A percentile compares a stretch with the other conserved stretches of the same genome.
These are phyloP conservation scores for Phlebiopsis gigantea DNA, from an alignment of 768 basidiomycete species.

Conservation along the genomic window DNA sequence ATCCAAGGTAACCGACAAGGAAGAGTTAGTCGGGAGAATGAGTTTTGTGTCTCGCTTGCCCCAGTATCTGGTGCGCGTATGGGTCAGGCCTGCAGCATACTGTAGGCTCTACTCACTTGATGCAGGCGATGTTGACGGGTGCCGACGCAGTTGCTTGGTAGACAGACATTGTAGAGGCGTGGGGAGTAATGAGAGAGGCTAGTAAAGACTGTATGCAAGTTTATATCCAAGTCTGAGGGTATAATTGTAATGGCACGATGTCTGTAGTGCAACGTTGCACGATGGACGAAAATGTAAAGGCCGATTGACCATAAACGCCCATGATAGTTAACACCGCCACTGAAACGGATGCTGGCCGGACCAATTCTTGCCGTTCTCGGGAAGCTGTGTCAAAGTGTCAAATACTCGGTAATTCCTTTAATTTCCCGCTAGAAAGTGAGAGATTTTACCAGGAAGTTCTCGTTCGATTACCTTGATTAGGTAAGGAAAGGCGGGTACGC, in stretches of 20 bases:
- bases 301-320: neutral
- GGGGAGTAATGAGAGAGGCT: neutral
- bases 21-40: conserved; percentile 96
- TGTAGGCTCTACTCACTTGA: conserved; percentile 58
- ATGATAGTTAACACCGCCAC: conserved; percentile 3
- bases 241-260: conserved; percentile 4
- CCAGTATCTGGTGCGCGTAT: conserved; percentile 65
- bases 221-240: conserved; percentile 5
- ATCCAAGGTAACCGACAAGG: conserved; percentile 94
- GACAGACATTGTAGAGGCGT: conserved; percentile 40
- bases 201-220: neutral
- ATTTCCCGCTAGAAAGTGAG: neutral
- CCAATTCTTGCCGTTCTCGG: neutral
- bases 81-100: neutral
- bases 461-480: conserved; percentile 11
- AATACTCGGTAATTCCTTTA: neutral
- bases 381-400: neutral
- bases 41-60: conserved; percentile 95
- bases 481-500: conserved; percentile 7
- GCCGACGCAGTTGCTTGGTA: conserved; percentile 88
- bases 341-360: neutral
- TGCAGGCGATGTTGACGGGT: conserved; percentile 96
- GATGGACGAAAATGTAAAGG: conserved; percentile 1
- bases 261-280: conserved; percentile 1
- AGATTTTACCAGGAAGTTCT: conserved; percentile 5